These are phyloP conservation scores for Alternaria longipes DNA, from an alignment of 2,329 filamentous ascomycete genomes.

Conservation along the genomic window DNA sequence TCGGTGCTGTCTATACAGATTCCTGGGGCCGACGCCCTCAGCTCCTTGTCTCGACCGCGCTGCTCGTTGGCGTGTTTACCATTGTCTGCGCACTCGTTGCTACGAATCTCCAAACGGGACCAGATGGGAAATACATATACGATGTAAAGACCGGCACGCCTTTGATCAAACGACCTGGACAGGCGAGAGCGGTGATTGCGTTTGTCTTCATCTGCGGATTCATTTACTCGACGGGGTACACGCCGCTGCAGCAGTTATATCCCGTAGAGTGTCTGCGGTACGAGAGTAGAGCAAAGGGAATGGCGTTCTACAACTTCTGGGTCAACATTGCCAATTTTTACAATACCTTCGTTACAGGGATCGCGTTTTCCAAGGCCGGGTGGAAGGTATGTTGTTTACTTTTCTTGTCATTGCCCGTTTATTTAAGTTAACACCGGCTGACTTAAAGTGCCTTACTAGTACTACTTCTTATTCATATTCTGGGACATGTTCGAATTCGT, in stretches of 20 bases:
- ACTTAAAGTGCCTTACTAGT: conserved; percentile 21
- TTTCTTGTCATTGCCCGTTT: not conserved
- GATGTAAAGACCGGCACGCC: conserved; percentile 39
- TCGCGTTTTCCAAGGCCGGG: conserved; percentile 49
- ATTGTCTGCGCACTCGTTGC: conserved; percentile 55
- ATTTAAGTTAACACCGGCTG: not conserved
- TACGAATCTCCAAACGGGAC: conserved; percentile 46
- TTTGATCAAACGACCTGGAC: conserved; percentile 45
- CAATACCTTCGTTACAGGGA: conserved; percentile 58
- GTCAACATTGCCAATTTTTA: conserved; percentile 58
- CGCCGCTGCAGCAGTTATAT: conserved; percentile 59
- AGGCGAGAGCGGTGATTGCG: conserved; percentile 54
- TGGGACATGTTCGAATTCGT: conserved; percentile 55
- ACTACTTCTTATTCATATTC: conserved; percentile 54
- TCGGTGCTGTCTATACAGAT: conserved; percentile 58
- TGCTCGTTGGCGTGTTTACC: conserved; percentile 53
- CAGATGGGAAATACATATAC: conserved; percentile 33
- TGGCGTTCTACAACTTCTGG: conserved; percentile 59
- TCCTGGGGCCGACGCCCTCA: conserved; percentile 59
- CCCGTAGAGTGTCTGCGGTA: conserved; percentile 61
- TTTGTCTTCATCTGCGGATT: conserved; percentile 58
- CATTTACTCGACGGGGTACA: conserved; percentile 52
- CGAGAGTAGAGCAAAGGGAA: conserved; percentile 59
- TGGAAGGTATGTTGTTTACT: conserved; percentile 44
- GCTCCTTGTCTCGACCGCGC: conserved; percentile 55